Evolutionary conservation across 2,329 filamentous ascomycete species (phyloP).

Genomic region (Monosporascus sp.): DNA sequence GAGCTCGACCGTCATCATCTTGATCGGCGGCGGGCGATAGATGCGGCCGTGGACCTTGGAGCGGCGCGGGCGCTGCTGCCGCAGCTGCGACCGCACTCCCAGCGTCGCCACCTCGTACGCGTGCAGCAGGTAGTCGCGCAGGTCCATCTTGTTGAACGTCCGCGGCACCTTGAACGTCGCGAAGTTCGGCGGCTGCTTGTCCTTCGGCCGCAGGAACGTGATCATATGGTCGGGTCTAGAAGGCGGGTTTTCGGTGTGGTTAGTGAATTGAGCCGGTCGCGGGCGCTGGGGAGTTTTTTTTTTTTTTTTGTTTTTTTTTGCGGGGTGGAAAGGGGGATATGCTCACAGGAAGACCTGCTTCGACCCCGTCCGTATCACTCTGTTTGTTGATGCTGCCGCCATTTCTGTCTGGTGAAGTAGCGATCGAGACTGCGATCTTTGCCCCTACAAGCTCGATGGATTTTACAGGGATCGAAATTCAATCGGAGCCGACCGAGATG

Average conservation of each 20-base stretch:
- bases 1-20: constrained; percentile 95
- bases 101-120: constrained; percentile 71
- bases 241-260: constrained; percentile 2
- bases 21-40: constrained; percentile 67
- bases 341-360: constrained; percentile 28
- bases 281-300: neutral
- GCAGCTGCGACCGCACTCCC: constrained; percentile 73
- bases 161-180: constrained; percentile 89
- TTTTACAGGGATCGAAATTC: neutral
- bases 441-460: neutral
- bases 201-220: constrained; percentile 67
- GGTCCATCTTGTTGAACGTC: constrained; percentile 90
- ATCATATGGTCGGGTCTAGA: constrained; percentile 75
- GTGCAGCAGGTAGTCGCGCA: constrained; percentile 90
- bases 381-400: constrained; percentile 5
- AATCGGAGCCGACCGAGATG: neutral
- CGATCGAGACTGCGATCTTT: constrained; percentile 11
- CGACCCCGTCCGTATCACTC: constrained; percentile 19
- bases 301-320: neutral
- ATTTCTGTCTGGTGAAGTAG: constrained; percentile 2
- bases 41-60: constrained; percentile 46
- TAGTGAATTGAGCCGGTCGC: neutral
- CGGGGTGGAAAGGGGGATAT: constrained; percentile 4
- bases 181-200: constrained; percentile 65
- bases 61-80: constrained; percentile 55